A percentile compares a stretch with the other conserved stretches of the same genome.
phyloP scores from a whole-genome alignment of 495 filamentous ascomycete species.

The Chaetomium cochliodes region DNA sequence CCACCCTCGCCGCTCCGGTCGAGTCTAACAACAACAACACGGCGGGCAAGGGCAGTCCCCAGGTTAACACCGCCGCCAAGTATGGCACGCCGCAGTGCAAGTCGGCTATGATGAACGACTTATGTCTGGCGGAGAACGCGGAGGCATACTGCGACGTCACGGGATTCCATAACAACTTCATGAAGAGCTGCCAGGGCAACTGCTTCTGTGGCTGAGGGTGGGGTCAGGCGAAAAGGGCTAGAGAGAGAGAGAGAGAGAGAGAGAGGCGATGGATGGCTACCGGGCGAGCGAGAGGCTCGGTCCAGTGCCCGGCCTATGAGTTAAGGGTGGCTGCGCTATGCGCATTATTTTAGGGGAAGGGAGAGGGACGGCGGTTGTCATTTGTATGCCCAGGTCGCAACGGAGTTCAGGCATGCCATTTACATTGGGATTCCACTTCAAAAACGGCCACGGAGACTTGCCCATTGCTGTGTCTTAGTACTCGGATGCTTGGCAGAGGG shows the following conservation, averaged over 20 bases:
- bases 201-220: constrained; percentile 22
- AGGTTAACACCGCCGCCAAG: constrained; percentile 1
- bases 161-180: constrained; percentile 28
- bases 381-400: background rate
- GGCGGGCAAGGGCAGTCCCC: background rate
- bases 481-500: background rate
- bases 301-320: no score
- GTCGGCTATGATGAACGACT: constrained; percentile 12
- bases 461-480: background rate
- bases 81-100: constrained; percentile 26
- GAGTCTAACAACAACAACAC: background rate
- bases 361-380: no score
- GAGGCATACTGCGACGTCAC: constrained; percentile 25
- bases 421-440: background rate
- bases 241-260: no score
- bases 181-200: constrained; percentile 20
- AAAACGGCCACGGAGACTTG: background rate
- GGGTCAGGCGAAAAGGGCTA: no score
- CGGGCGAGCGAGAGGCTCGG: background rate
- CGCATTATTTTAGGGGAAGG: background rate
- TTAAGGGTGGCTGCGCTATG: background rate
- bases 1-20: constrained; percentile 8
- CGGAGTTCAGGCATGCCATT: background rate
- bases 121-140: constrained; percentile 26
- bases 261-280: no score